phyloP scores from a whole-genome alignment of 2,329 filamentous ascomycete genomes.

The Talaromyces amestolkiae region DNA sequence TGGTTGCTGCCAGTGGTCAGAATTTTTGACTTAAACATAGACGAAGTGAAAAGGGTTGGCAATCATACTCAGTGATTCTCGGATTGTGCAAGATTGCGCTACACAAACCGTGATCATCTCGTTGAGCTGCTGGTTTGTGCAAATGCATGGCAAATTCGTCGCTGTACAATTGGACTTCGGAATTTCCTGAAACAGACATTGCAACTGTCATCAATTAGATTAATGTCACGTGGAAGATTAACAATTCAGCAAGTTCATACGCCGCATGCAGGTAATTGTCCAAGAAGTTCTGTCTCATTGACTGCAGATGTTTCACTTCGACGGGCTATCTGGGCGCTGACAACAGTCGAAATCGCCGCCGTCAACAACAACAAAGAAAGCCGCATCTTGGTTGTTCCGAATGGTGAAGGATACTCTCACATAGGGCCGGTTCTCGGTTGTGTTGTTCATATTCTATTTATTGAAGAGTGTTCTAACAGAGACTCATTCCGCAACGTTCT shows the following conservation, averaged over 20 bases:
- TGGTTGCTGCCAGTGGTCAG: constrained; percentile 34
- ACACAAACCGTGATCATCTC: constrained; percentile 36
- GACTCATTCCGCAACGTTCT: not conserved
- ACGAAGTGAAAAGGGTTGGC: not conserved
- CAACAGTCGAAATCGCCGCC: not conserved
- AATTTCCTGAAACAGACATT: constrained; percentile 21
- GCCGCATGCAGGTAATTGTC: constrained; percentile 22
- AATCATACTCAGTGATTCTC: constrained; percentile 36
- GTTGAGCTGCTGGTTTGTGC: constrained; percentile 35
- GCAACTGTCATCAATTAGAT: not conserved
- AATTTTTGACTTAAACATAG: not conserved
- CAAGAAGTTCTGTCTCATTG: not conserved
- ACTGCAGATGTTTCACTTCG: not conserved
- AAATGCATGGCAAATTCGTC: constrained; percentile 43
- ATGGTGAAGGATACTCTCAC: not conserved
- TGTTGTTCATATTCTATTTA: not conserved
- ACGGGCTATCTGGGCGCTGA: not conserved
- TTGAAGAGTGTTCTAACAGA: not conserved
- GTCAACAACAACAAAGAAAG: not conserved
- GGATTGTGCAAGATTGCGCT: constrained; percentile 35
- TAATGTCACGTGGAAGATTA: not conserved
- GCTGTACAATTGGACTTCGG: constrained; percentile 37
- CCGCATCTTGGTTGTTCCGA: not conserved
- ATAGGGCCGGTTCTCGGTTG: not conserved
- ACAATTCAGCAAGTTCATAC: constrained; percentile 20